These are phyloP conservation scores for Phyllosticta citrichinensis DNA, from an alignment of 2,329 filamentous ascomycete genomes.

Conservation along the genomic window DNA sequence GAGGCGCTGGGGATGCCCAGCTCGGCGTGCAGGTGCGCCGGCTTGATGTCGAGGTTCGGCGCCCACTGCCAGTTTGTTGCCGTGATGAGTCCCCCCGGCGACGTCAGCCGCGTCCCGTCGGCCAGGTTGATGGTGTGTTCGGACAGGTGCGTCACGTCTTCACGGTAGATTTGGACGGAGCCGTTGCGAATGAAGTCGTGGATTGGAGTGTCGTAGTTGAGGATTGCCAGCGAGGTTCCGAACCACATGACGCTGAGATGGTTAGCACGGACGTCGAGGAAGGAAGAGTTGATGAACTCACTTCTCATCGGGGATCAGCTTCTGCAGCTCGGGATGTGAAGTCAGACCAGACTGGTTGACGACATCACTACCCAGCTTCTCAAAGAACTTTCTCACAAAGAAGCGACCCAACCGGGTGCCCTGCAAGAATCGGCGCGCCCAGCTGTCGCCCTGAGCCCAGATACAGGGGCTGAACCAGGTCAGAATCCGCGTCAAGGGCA, in stretches of 20 bases:
- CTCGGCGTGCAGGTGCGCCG: slow-evolving; percentile 13
- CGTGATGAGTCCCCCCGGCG: slow-evolving; percentile 42
- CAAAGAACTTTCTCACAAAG: slow-evolving; percentile 48
- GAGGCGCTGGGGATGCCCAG: not conserved
- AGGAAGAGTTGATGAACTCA: slow-evolving; percentile 32
- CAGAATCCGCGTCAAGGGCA: slow-evolving; percentile 55
- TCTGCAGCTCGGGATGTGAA: slow-evolving; percentile 29
- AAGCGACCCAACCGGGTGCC: slow-evolving; percentile 46
- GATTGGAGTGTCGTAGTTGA: slow-evolving; percentile 50
- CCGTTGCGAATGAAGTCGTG: slow-evolving; percentile 46
- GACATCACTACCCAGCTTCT: slow-evolving; percentile 44
- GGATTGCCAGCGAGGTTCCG: slow-evolving; percentile 46
- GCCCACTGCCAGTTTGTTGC: slow-evolving; percentile 47
- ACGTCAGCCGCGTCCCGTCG: slow-evolving; percentile 31
- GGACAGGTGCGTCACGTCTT: slow-evolving; percentile 42
- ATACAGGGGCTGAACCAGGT: slow-evolving; percentile 68
- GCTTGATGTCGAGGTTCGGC: slow-evolving; percentile 40
- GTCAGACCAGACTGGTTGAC: slow-evolving; percentile 38
- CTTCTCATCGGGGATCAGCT: slow-evolving; percentile 30
- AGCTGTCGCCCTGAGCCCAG: slow-evolving; percentile 57
- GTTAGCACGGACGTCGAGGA: not conserved
- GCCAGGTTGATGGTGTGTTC: slow-evolving; percentile 39
- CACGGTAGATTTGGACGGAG: slow-evolving; percentile 45
- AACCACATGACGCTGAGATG: slow-evolving; percentile 22
- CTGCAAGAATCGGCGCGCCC: slow-evolving; percentile 47